These are phyloP conservation scores for Drechslerella coelobrocha DNA, from an alignment of 2,329 filamentous ascomycete species.

Conservation along the genomic window DNA sequence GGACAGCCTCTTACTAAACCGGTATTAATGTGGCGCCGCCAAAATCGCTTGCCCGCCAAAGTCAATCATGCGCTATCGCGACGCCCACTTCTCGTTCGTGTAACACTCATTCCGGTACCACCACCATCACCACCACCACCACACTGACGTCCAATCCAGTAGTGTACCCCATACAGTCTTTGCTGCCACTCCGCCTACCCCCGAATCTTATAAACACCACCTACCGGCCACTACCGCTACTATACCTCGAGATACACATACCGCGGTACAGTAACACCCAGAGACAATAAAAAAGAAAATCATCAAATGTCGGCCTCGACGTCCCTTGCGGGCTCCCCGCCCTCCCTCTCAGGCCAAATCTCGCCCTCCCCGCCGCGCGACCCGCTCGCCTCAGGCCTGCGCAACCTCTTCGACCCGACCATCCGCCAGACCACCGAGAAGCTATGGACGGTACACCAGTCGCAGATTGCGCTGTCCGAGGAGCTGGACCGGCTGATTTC, in stretches of 20 bases:
- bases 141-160: no score
- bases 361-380: slow-evolving; percentile 50
- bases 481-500: slow-evolving; percentile 54
- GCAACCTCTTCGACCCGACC: slow-evolving; percentile 54
- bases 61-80: no score
- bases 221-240: neutral
- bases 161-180: no score
- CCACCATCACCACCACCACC: neutral
- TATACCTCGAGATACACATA: neutral
- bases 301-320: slow-evolving; percentile 40
- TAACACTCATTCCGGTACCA: slow-evolving; percentile 4
- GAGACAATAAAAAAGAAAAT: no score
- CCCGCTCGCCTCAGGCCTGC: slow-evolving; percentile 53
- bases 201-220: no score
- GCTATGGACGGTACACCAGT: slow-evolving; percentile 53
- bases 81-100: neutral
- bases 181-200: no score
- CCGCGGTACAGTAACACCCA: neutral
- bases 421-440: slow-evolving; percentile 55
- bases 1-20: no score
- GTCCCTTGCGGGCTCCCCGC: slow-evolving; percentile 40
- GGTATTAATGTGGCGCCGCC: no score
- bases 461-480: slow-evolving; percentile 53
- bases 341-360: slow-evolving; percentile 33
- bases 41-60: no score